These are phyloP conservation scores for Haplosporangium sp. DNA, from an alignment of 371 early-diverging fungal species.

Conservation along the genomic window DNA sequence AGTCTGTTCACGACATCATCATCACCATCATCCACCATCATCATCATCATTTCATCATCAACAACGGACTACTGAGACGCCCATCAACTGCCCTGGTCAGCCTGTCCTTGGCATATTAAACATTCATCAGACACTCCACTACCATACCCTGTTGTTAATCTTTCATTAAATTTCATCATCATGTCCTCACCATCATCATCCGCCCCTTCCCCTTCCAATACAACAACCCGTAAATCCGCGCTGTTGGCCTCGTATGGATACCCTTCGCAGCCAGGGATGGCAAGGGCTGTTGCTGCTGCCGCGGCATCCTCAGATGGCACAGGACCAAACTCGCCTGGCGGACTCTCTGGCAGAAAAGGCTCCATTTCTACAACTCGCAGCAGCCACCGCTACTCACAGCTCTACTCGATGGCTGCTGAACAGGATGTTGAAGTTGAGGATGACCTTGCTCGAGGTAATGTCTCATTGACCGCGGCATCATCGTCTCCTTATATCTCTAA, in stretches of 20 bases:
- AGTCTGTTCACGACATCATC: not conserved
- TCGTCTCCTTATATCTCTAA: not conserved
- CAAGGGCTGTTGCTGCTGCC: constrained; percentile 50
- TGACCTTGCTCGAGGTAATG: constrained; percentile 82
- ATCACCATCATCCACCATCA: not conserved
- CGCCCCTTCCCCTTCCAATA: constrained; percentile 37
- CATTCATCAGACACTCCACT: not conserved
- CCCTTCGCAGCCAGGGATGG: constrained; percentile 54
- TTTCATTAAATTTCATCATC: constrained; percentile 1
- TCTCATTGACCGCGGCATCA: not conserved
- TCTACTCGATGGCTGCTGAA: constrained; percentile 95
- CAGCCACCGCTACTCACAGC: constrained; percentile 82
- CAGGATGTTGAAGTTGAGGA: constrained; percentile 94
- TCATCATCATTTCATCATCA: no score
- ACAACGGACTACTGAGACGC: no score
- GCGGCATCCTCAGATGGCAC: constrained; percentile 29
- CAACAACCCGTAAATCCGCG: constrained; percentile 47
- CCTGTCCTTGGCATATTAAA: constrained; percentile 1
- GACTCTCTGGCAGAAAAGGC: constrained; percentile 40
- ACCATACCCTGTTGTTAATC: not conserved
- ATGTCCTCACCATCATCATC: constrained; percentile 31
- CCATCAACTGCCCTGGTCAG: not conserved
- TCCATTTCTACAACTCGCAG: constrained; percentile 54
- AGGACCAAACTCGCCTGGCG: constrained; percentile 29
- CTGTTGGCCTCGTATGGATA: constrained; percentile 53